Evolutionary conservation across 257 asterid genomes (phyloP), one percentile per base, ranked within the genome.

Genomic region (Przewalskia tangutica): DNA sequence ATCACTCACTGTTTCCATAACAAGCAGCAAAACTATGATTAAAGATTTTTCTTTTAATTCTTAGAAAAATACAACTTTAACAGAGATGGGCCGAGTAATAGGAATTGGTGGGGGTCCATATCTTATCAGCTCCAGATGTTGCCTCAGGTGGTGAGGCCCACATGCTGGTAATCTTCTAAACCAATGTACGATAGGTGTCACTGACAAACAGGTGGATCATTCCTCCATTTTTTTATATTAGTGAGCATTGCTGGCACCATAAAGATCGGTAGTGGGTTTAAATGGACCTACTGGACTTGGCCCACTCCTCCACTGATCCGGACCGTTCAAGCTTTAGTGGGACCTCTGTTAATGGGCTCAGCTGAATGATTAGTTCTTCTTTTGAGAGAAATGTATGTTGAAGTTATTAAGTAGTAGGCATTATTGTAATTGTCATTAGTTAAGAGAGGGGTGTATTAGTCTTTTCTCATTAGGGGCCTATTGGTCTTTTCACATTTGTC

Each of bases 261-360:
- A 88, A 90, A 87, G 91, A 91, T 92, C 94, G 85, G 85, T 89
- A 93, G 92, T 88, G 92, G 93, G 95, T 90, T 87, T 89, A n/a
- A 60, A 11, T 58, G 93, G 79, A 53, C 94, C 97, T 83, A 89
- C 89, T 40, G 11, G 36, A 8, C 32, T 3, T 79, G 90, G 79
- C 90, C 93, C 89, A 83, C 88, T 7, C 6, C 4, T 1, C 36
- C 62, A 78, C 59, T 79, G 82, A 89, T 91, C 91, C 83, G 83
- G 88, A 88, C 92, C 89, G 85, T 87, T 84, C 85, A 77, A 46
- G 64, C 14, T 50, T 67, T 18, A 60, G 87, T 83, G 89, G 98
- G 86, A 71, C 96, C 94, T 51, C 83, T 82, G 44, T 64, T 87
- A 83, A 84, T 86, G 89, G 88, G 85, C 95, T 85, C 92, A 13